Evolutionary conservation across 1,139 yeast genomes (phyloP), one percentile per base, ranked within the genome.

Genomic region (Diutina scorzettiae): DNA sequence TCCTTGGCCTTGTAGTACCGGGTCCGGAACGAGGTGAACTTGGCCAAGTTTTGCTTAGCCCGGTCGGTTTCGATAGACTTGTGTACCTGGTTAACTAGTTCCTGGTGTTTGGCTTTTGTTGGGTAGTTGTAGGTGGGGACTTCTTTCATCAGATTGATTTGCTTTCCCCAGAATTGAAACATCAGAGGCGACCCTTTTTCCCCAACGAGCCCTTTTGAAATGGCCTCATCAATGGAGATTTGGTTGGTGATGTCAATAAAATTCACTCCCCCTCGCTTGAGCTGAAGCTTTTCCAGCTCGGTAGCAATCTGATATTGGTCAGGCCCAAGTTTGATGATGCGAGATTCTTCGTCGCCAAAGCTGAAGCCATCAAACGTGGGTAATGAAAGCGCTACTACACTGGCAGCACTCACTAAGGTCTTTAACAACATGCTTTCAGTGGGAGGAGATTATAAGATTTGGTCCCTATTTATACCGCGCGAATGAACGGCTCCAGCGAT

Each of bases 1-100:
- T 71, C 56, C 23, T 72, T 70, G 1, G 86, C 73, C 59, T 82
- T 81, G 62, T 85, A 87, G 57, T 82, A 84, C 46, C 97, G 71
- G n/a, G 89, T 80, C 58, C 65, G 76, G 56, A 83, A 86, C 30
- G 84, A 76, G 7, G 89, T 66, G 53, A 85, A 78, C 43, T 70
- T 60, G 27, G 77, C 75, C 57, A 85, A 66, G 50, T 74, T 74
- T 25, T 62, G 60, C 51, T 72, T 64, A 61, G 84, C 69, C 23
- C 62, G 57, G 7, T 63, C 64, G 43, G 60, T 61, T 48, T 74
- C 67, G 46, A 80, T 69, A 3, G 57, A 44, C 17, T 53, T 53
- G 42, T 69, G 57, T 40, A 81, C 56, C 4, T 56, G 49, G 3
- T 57, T 50, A 31, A 85, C 77, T 9, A 58, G 54, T 3, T 66